phyloP scores from a whole-genome alignment of 2,329 filamentous ascomycete species.

The Simplicillium sp. region DNA sequence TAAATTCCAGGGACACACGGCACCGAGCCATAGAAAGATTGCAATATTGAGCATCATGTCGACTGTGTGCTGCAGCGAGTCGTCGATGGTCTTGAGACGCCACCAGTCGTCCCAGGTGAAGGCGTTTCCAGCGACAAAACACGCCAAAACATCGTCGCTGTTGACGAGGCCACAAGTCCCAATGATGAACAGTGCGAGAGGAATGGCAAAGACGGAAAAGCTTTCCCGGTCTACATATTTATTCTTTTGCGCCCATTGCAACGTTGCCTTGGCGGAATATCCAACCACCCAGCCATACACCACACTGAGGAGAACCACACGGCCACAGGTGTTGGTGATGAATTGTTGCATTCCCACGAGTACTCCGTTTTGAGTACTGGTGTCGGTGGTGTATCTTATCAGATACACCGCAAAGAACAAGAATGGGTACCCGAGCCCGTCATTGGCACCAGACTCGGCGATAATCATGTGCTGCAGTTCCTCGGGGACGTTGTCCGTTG shows the following conservation, averaged over 20 bases:
- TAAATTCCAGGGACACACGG: constrained; percentile 68
- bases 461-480: constrained; percentile 72
- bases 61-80: constrained; percentile 83
- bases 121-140: constrained; percentile 83
- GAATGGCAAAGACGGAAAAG: constrained; percentile 79
- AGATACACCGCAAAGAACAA: constrained; percentile 77
- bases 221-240: constrained; percentile 79
- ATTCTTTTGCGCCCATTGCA: constrained; percentile 74
- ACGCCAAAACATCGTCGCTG: constrained; percentile 81
- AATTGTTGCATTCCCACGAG: constrained; percentile 64
- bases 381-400: constrained; percentile 61
- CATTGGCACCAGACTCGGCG: constrained; percentile 78
- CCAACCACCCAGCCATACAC: constrained; percentile 69
- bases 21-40: constrained; percentile 90
- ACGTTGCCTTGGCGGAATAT: constrained; percentile 69
- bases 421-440: constrained; percentile 83
- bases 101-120: constrained; percentile 96
- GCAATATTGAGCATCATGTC: constrained; percentile 87
- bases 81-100: constrained; percentile 75
- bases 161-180: constrained; percentile 82
- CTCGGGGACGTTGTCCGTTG: constrained; percentile 78
- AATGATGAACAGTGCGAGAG: constrained; percentile 74
- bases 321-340: constrained; percentile 80
- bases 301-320: constrained; percentile 70
- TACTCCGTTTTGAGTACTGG: constrained; percentile 50